These are phyloP conservation scores for Pseudogymnoascus sp. DNA, from an alignment of 2,329 filamentous ascomycete species.

Conservation along the genomic window DNA sequence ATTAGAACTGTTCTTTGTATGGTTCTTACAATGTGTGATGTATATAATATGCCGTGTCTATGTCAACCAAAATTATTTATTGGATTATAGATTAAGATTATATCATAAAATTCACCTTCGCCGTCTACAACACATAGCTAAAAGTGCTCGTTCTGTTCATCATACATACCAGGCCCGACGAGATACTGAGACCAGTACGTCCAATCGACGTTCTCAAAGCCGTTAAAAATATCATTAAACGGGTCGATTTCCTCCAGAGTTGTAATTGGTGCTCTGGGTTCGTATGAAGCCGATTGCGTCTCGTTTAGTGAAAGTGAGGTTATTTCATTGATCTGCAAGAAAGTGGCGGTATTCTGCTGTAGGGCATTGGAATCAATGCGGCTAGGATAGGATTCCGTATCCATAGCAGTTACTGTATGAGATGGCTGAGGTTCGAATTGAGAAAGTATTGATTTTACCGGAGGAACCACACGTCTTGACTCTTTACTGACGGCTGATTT, in stretches of 20 bases:
- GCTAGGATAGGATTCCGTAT: constrained; percentile 14
- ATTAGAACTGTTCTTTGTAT: no score
- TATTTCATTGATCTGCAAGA: not conserved
- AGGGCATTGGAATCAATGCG: not conserved
- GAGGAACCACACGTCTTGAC: constrained; percentile 12
- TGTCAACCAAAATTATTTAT: no score
- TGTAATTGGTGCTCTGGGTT: constrained; percentile 8
- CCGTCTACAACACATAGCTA: not conserved
- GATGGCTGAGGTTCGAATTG: not conserved
- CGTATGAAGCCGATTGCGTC: constrained; percentile 7
- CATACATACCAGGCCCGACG: not conserved
- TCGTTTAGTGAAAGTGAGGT: not conserved
- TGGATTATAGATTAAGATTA: no score
- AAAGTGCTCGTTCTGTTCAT: not conserved
- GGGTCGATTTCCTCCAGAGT: constrained; percentile 18
- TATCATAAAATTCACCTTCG: no score
- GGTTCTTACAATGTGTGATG: no score
- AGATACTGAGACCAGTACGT: not conserved
- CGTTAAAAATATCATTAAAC: constrained; percentile 19
- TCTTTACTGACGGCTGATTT: constrained; percentile 14
- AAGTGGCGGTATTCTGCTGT: not conserved
- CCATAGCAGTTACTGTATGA: constrained; percentile 16
- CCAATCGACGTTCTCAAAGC: constrained; percentile 21
- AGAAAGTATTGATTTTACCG: not conserved
- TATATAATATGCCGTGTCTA: no score